Base-by-base conservation (phyloP, 495 filamentous ascomycete genomes). In the Penicillium flavigenum region DNA sequence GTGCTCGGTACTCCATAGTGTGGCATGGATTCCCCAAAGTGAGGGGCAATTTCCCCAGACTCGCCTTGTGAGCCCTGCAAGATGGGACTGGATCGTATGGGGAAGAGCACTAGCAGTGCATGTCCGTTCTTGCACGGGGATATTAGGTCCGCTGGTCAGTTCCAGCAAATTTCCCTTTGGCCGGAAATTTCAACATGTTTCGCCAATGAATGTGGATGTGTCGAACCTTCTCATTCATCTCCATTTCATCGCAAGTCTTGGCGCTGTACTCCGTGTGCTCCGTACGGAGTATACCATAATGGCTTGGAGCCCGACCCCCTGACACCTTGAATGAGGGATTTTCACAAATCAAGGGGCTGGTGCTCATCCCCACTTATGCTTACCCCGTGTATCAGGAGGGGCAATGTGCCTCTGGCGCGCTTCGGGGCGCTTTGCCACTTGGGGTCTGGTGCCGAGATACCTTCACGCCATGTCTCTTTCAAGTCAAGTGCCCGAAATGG, bases 401-500 rank as follows among this genome's bases (percentile, higher is more conserved):
- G 39, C 58, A 46, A 16, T 20, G 41, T 43, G 22, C 39, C 12
- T 19, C 16, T 42, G 7, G 27, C 27, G 27, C 27, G 4, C 27
- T 29, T 29, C 7, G 27, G 7, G 6, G 27, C 14, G 41, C 19
- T 58, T 59, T 39, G 57, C 57, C 50, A 54, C 39, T 41, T 34
- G 46, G 31, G n/a, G 19, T 22, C 36, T 20, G 34, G 52, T 51
- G 56, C 62, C 59, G 50, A 62, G 64, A 42, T 22, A 24, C 24
- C 49, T 34, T 47, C 19, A 24, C 64, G 45, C 54, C 47, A 56
- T 67, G 47, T 47, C 62, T 52, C 16, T 19, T 64, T 67, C 43
- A 4, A 56, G 64, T 46, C 42, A 67, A 62, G 62, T 56, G 52
- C 47, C 64, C 62, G 64, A 60, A 47, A 44, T 44, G 56, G 46